Evolutionary conservation across 2,329 filamentous ascomycete genomes (phyloP), one percentile per base, ranked within the genome.

Genomic region (Cadophora luteo-olivacea): DNA sequence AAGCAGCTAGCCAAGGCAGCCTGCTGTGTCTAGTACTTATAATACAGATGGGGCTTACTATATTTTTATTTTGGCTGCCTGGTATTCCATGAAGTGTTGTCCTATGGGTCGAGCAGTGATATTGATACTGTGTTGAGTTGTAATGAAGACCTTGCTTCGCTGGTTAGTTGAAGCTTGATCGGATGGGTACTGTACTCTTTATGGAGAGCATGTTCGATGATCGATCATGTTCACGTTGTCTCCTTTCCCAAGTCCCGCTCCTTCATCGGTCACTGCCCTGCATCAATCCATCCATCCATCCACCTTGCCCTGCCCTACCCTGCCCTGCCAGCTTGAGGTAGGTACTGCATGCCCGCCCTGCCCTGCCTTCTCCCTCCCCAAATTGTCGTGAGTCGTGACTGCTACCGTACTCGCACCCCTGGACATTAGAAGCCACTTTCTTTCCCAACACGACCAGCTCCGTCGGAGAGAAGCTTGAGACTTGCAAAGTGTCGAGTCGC

Each of bases 401-500:
- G 33, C 9, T 14, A 57, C 25, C 11, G 11, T 11, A 36, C 36
- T 38, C 54, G 19, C 19, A 58, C 32, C 55, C 55, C 55, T 38
- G 19, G 32, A 38, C 33, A 6, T 24, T 33, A 24, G 55, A 60
- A 60, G 57, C 57, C 33, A 60, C 57, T 60, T 60, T 45, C 57
- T 24, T 45, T 45, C 57, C 57, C 57, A 60, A 60, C 57, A 4
- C 57, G 33, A 60, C 57, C 33, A 55, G 52, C 33, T 60, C 57
- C 57, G 57, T 60, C 57, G 36, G 36, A 60, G 36, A 25, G 41
- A 45, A 45, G 41, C 41, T 45, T 45, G 41, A 60, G 57, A 7
- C 36, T 60, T 60, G 33, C 8, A 60, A 16, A 60, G 57, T 45
- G 36, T 60, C 36, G 57, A 41, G 33, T 60, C 22, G 33, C 22